phyloP scores from a whole-genome alignment of 139 green algal genomes.

The Coccomyxa sp. region DNA sequence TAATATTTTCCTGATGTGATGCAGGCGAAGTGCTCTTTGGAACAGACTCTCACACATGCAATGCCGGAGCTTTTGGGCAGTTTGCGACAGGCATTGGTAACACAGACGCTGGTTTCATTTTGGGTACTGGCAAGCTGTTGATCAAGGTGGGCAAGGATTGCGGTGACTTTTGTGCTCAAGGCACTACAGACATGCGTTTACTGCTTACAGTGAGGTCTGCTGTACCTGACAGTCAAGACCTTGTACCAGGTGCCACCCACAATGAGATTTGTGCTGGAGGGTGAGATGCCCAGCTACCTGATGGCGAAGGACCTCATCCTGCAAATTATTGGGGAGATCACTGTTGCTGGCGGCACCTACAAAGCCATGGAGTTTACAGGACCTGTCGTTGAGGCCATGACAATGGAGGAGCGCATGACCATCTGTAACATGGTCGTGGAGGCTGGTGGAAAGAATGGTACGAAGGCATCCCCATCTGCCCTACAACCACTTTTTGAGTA shows the following conservation, averaged over 20 bases:
- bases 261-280: constrained; percentile 90
- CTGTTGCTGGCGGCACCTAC: constrained; percentile 67
- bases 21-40: constrained; percentile 92
- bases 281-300: constrained; percentile 88
- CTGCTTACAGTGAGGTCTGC: neutral
- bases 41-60: constrained; percentile 97
- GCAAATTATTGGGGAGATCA: constrained; percentile 96
- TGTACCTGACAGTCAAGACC: neutral
- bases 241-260: constrained; percentile 75
- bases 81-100: constrained; percentile 95
- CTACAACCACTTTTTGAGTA: neutral
- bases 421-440: constrained; percentile 98
- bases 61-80: constrained; percentile 92
- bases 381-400: constrained; percentile 77
- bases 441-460: constrained; percentile 69
- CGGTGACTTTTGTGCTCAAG: neutral
- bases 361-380: constrained; percentile 89
- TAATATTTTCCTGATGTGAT: constrained; percentile 9
- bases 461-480: neutral
- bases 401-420: constrained; percentile 98
- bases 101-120: constrained; percentile 95
- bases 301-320: constrained; percentile 93
- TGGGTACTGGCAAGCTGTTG: constrained; percentile 95
- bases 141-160: constrained; percentile 67
- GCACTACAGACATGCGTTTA: neutral